Percentiles rank a stretch among this genome's conserved stretches.
Conservation (phyloP, 345 rosid genomes). For the Luvunga scandens region DNA sequence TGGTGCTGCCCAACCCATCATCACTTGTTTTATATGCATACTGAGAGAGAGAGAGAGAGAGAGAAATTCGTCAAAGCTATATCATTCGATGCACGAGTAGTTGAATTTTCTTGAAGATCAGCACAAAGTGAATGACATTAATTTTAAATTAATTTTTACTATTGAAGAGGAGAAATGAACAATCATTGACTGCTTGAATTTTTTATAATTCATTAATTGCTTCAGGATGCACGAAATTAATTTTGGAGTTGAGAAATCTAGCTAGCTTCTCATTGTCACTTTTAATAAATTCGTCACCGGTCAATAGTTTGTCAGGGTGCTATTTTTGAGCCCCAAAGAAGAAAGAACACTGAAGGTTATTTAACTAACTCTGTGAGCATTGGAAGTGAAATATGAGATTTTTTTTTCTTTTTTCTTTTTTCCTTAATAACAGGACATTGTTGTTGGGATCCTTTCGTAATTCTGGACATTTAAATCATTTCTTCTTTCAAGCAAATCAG, state of each 20-base stretch:
- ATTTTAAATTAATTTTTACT: not conserved
- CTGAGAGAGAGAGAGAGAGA: not conserved
- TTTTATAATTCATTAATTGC: too few relatives aligned
- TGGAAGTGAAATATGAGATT: too few relatives aligned
- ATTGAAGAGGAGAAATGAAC: not conserved
- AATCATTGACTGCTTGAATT: too few relatives aligned
- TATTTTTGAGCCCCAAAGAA: too few relatives aligned
- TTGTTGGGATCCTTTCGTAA: too few relatives aligned
- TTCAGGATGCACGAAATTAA: not conserved
- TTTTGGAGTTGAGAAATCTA: not conserved
- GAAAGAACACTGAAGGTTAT: too few relatives aligned
- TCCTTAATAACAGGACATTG: too few relatives aligned
- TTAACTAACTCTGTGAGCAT: too few relatives aligned
- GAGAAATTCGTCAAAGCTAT: not conserved
- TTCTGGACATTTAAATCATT: too few relatives aligned
- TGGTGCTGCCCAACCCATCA: constrained; percentile 30
- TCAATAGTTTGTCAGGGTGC: not conserved
- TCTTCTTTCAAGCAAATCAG: too few relatives aligned
- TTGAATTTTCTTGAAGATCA: not conserved
- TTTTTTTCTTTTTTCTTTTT: too few relatives aligned
- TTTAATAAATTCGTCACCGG: not conserved
- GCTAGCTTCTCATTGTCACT: not conserved
- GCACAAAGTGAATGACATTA: not conserved
- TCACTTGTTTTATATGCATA: constrained; percentile 8
- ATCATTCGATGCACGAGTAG: not conserved